Percentiles rank a stretch among this genome's conserved stretches.
These are phyloP conservation scores for Tylopilus balloui DNA, from an alignment of 768 basidiomycete species.

Conservation along the genomic window DNA sequence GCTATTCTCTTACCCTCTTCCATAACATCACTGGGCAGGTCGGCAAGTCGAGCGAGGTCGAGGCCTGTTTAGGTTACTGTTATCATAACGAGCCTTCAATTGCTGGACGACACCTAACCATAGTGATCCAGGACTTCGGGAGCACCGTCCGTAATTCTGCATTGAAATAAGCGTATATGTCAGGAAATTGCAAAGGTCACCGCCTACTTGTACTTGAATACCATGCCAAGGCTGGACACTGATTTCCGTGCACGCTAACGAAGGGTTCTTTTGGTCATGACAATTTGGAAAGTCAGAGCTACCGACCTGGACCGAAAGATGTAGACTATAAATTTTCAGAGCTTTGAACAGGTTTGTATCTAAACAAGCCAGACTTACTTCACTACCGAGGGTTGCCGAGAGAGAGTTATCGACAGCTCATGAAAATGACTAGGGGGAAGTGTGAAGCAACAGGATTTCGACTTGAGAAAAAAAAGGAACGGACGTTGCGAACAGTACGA, in stretches of 20 bases:
- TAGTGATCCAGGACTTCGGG: constrained; percentile 65
- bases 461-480: constrained; percentile 14
- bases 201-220: constrained; percentile 72
- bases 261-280: background rate
- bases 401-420: constrained; percentile 74
- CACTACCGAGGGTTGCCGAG: constrained; percentile 71
- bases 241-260: constrained; percentile 52
- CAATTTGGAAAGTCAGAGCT: background rate
- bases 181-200: background rate
- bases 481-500: constrained; percentile 90
- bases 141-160: constrained; percentile 70
- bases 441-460: constrained; percentile 1
- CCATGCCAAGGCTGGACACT: constrained; percentile 57
- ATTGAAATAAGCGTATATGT: background rate
- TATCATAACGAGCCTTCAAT: background rate
- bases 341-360: background rate
- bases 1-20: constrained; percentile 59
- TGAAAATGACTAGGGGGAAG: constrained; percentile 58
- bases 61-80: constrained; percentile 53
- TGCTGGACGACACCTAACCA: constrained; percentile 40
- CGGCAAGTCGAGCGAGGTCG: constrained; percentile 83
- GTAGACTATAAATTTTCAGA: constrained; percentile 48
- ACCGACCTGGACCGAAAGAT: constrained; percentile 73
- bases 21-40: constrained; percentile 72
- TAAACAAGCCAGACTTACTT: constrained; percentile 51